Conservation (phyloP, 441 rosid species). For the Gossypium trilobum region DNA sequence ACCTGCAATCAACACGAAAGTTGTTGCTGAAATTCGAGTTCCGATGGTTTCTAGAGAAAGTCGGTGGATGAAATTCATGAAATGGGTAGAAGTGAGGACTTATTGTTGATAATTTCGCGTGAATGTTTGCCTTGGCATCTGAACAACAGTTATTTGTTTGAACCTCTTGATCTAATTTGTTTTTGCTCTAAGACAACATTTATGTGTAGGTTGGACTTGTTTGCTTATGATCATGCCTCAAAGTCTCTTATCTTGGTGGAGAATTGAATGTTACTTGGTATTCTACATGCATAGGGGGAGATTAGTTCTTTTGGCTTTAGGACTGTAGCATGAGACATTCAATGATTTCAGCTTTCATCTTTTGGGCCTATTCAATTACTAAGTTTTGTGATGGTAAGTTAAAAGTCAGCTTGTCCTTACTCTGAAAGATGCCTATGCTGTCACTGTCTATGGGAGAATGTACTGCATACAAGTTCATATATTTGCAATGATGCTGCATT, state of each 20-base stretch:
- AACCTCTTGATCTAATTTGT: not conserved
- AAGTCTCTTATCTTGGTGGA: not conserved
- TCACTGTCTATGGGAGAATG: constrained; percentile 86
- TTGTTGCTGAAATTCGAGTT: too few species aligned
- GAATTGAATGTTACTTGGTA: not conserved
- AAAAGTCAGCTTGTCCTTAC: constrained; percentile 79
- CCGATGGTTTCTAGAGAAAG: too few species aligned
- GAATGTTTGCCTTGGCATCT: not conserved
- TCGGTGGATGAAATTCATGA: too few species aligned
- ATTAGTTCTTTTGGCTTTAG: not conserved
- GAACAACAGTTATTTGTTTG: not conserved
- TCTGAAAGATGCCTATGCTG: constrained; percentile 66
- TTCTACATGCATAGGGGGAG: not conserved
- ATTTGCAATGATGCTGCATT: constrained; percentile 82
- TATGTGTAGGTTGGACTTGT: not conserved
- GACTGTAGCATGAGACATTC: not conserved
- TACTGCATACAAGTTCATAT: constrained; percentile 94
- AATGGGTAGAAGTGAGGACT: too few species aligned
- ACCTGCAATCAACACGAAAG: too few species aligned
- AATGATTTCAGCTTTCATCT: constrained; percentile 59
- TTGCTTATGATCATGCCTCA: not conserved
- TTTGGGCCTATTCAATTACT: constrained; percentile 76
- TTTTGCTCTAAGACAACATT: not conserved
- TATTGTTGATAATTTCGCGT: too few species aligned
- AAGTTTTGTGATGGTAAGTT: constrained; percentile 72